Percentiles rank a stretch among this genome's conserved stretches.
Conservation (phyloP, 2,329 filamentous ascomycete genomes). For the Hypoxylon sp. region DNA sequence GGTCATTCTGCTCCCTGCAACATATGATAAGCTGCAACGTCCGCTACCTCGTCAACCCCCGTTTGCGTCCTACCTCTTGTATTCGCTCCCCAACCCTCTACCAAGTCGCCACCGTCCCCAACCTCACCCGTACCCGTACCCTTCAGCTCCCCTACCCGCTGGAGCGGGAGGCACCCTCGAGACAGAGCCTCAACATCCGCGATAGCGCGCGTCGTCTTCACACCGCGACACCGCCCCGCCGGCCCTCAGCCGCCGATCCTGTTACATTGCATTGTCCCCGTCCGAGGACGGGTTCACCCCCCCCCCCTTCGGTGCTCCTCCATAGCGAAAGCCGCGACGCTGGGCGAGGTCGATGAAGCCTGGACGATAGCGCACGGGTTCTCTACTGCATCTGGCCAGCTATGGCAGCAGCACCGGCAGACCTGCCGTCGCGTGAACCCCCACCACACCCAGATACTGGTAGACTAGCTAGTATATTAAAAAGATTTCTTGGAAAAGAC, state of each 20-base stretch:
- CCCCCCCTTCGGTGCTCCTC: conserved; percentile 19
- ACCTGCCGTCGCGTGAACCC: conserved; percentile 37
- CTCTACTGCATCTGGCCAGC: conserved; percentile 27
- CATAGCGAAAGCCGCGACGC: conserved; percentile 34
- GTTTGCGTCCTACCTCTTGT: conserved; percentile 29
- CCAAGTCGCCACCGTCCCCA: conserved; percentile 19
- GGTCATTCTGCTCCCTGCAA: conserved; percentile 34
- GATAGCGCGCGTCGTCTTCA: conserved; percentile 21
- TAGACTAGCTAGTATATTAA: conserved; percentile 38
- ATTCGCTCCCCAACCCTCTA: conserved; percentile 28
- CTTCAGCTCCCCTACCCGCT: conserved; percentile 24
- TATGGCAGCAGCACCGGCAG: conserved; percentile 43
- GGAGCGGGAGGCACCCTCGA: conserved; percentile 29
- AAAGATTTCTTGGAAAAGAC: conserved; percentile 40
- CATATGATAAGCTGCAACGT: conserved; percentile 34
- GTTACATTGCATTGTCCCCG: conserved; percentile 27
- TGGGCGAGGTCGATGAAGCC: conserved; percentile 37
- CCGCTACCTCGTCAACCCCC: conserved; percentile 30
- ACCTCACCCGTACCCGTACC: conserved; percentile 14
- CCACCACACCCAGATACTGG: conserved; percentile 36
- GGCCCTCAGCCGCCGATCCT: conserved; percentile 20
- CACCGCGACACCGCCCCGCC: conserved; percentile 23
- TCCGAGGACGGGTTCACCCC: conserved; percentile 32
- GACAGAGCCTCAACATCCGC: conserved; percentile 35
- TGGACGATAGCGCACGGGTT: conserved; percentile 33